Evolutionary conservation across 306 rosid genomes (phyloP), one percentile per base, ranked within the genome.

Genomic region (Canavalia ensiformis): DNA sequence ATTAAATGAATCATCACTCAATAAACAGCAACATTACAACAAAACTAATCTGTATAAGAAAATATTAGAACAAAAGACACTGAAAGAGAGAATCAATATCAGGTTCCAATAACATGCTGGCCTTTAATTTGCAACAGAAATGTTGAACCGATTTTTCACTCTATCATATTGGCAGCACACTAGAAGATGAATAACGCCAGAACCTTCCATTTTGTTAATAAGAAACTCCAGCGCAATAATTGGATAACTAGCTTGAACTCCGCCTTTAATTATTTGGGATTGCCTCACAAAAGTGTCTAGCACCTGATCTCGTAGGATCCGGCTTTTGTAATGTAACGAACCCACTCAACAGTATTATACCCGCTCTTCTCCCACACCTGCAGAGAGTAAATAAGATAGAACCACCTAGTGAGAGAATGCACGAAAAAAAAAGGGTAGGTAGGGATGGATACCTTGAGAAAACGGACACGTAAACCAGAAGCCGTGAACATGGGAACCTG

Each of bases 341-440:
- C 98, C 98, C 98, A 94, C 84, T 94, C 98, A 4, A 94, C 98
- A 7, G 98, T 94, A 84, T 90, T 91, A 88, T 94, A 94, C 51
- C 98, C 97, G 57, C 97, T 94, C 88, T 91, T 94, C 90, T 94
- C 97, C 98, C 98, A 94, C 45, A 94, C 98, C 98, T 94, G 84
- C 85, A 86, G 25, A 62, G 58, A 76, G 58, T 35, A 8, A 37
- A 73, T 59, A 25, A 57, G 44, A 50, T 75, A 44, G 52, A 74
- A 10, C 62, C 71, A 29, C 18, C 8, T 30, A 54, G 45, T 67
- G 69, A 3, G 59, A 34, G 37, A 56, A 68, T 44, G 31, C 7
- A 67, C 10, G 42, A 62, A 30, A 60, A 44, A 46, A 6, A 2
- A 2, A 2, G n/a, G 7, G 47, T 3, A 35, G 57, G 76, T 72